These are phyloP conservation scores for Didymella pinodella DNA, from an alignment of 2,329 filamentous ascomycete genomes.

Conservation along the genomic window DNA sequence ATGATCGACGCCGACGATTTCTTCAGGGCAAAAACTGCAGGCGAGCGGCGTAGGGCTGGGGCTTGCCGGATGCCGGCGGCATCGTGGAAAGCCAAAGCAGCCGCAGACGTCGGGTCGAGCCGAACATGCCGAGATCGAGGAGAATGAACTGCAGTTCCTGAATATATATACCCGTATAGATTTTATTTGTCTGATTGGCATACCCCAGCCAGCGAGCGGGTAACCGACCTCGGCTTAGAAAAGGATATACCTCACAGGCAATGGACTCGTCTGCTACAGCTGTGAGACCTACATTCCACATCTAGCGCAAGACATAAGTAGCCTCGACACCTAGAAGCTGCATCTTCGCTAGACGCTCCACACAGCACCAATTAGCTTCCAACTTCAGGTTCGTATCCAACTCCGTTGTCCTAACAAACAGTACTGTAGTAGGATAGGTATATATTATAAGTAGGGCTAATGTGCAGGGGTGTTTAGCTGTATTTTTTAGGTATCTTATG, in stretches of 20 bases:
- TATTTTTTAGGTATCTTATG: too few relatives aligned
- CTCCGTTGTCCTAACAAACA: conserved; percentile 29
- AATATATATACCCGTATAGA: neutral
- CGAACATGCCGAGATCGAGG: conserved; percentile 8
- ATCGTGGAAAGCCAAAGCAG: conserved; percentile 6
- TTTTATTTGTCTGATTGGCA: conserved; percentile 48
- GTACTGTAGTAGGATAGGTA: too few relatives aligned
- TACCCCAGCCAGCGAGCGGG: conserved; percentile 57
- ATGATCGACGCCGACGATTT: conserved; percentile 22
- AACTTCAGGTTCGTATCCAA: conserved; percentile 22
- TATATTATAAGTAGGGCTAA: too few relatives aligned
- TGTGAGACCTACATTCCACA: conserved; percentile 42
- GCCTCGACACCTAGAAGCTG: conserved; percentile 41
- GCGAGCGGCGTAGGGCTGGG: conserved; percentile 14
- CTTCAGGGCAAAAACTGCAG: conserved; percentile 9
- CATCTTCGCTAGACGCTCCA: conserved; percentile 33
- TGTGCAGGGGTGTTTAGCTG: too few relatives aligned
- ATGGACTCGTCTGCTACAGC: conserved; percentile 48
- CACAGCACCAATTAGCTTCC: conserved; percentile 30
- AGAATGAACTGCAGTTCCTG: conserved; percentile 2
- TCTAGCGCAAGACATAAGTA: conserved; percentile 37
- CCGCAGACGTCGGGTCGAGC: conserved; percentile 16
- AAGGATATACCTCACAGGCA: conserved; percentile 47
- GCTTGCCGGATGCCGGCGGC: conserved; percentile 7
- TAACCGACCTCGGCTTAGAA: conserved; percentile 27